Evolutionary conservation across 106 monocot genomes (phyloP).

Genomic region (Allium sativum): DNA sequence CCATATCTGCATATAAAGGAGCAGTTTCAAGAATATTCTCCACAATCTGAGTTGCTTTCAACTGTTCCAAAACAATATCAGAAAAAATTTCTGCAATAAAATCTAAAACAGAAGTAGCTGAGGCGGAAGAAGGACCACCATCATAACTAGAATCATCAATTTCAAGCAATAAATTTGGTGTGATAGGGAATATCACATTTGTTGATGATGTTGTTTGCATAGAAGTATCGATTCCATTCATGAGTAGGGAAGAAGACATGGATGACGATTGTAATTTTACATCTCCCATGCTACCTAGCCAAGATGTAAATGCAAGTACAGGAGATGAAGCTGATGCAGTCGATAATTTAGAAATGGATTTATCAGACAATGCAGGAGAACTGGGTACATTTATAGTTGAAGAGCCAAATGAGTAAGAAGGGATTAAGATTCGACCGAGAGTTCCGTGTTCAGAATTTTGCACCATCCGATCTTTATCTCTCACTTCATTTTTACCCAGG

Average conservation of each 20-base stretch:
- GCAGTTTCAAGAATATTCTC: conserved; percentile 77
- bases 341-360: conserved; percentile 37
- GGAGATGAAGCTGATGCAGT: conserved; percentile 58
- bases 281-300: conserved; percentile 61
- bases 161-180: conserved; percentile 52
- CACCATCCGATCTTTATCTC: conserved; percentile 18
- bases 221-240: conserved; percentile 48
- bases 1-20: conserved; percentile 67
- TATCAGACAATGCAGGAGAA: conserved; percentile 81
- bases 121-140: conserved; percentile 90
- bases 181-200: conserved; percentile 53
- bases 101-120: conserved; percentile 83
- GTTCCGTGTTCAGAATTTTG: conserved; percentile 22
- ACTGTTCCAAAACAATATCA: conserved; percentile 75
- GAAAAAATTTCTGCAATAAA: conserved; percentile 86
- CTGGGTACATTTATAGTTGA: conserved; percentile 23
- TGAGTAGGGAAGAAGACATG: conserved; percentile 43
- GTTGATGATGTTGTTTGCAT: conserved; percentile 32
- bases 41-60: conserved; percentile 66
- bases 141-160: conserved; percentile 86
- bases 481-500: conserved; percentile 17
- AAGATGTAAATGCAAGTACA: conserved; percentile 63
- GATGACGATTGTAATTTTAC: conserved; percentile 42
- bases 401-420: conserved; percentile 27
- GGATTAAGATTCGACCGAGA: conserved; percentile 9